Conservation (phyloP, 116 monocot species). For the Cymodocea nodosa region DNA sequence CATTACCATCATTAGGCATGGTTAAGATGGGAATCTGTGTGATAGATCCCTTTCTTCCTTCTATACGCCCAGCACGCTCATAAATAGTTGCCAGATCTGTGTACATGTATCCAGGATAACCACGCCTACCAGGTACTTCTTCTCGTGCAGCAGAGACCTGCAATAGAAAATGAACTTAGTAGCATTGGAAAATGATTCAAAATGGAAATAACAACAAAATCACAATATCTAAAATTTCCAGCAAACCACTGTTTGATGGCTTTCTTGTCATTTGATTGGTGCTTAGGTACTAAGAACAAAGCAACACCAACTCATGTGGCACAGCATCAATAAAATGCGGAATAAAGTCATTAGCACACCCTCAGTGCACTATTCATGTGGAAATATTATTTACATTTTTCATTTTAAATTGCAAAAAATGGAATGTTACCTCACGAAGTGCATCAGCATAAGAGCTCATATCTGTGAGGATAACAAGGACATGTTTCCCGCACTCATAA, state of each 20-base stretch:
- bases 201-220: too few relatives aligned
- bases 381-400: neutral
- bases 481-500: conserved; percentile 99
- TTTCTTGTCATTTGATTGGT: too few relatives aligned
- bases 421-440: conserved; percentile 82
- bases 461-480: conserved; percentile 96
- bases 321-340: neutral
- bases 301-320: neutral
- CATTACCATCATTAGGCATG: conserved; percentile 98
- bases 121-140: conserved; percentile 99
- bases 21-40: conserved; percentile 98
- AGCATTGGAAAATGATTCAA: too few relatives aligned
- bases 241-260: too few relatives aligned
- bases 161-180: conserved; percentile 1
- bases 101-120: conserved; percentile 99
- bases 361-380: too few relatives aligned
- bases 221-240: too few relatives aligned
- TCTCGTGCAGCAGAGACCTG: conserved; percentile 99
- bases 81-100: conserved; percentile 99
- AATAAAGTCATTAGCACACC: neutral
- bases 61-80: conserved; percentile 98
- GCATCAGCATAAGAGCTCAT: conserved; percentile 99
- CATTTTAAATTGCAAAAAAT: neutral
- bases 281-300: neutral
- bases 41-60: conserved; percentile 98